Base-by-base conservation (phyloP, 257 asterid genomes). In the Jacaranda mimosifolia region DNA sequence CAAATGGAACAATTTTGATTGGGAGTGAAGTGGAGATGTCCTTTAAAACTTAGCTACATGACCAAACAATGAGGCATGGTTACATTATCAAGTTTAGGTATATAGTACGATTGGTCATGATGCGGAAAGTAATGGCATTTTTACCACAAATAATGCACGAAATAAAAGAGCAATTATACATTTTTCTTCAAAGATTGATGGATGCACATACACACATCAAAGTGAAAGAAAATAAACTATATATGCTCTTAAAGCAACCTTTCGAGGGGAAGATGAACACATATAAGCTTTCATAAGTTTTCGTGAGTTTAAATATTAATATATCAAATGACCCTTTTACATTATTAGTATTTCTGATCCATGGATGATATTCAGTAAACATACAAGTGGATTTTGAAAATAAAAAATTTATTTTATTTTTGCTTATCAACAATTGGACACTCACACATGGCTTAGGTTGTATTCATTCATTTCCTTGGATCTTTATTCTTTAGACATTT, bases 391-490 rank as follows among this genome's bases (percentile, higher is more conserved):
- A 19, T 53, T 58, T 17, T 40, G 14, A 35, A 46, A 9, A 26
- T 12, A 1, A 9, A 26, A 26, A 26, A 26, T 26, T n/a, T n/a
- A 4, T 8, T 14, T 15, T 63, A 5, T 12, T 49, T 26, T 79
- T 45, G 19, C 14, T 72, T 35, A 39, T 43, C 8, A 40, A 42
- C 19, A 65, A 57, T 36, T 6, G 19, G 67, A 83, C 26, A 85
- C 97, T 88, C 77, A 94, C 98, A 83, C 80, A 94, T 77, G 78
- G 98, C 98, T 87, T 94, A 97, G 84, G 98, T 90, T 26, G 98
- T 96, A 36, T 96, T 92, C 96, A 94, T 88, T 85, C 98, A 84
- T 83, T 88, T 94, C 83, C 98, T 89, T 3, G 98, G 98, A 88
- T 94, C 98, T 76, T 94, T 94, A 70, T 81, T 86, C 51, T 92